Evolutionary conservation across 1,284 basidiomycete genomes (phyloP).

Genomic region (Golubevia sp.): DNA sequence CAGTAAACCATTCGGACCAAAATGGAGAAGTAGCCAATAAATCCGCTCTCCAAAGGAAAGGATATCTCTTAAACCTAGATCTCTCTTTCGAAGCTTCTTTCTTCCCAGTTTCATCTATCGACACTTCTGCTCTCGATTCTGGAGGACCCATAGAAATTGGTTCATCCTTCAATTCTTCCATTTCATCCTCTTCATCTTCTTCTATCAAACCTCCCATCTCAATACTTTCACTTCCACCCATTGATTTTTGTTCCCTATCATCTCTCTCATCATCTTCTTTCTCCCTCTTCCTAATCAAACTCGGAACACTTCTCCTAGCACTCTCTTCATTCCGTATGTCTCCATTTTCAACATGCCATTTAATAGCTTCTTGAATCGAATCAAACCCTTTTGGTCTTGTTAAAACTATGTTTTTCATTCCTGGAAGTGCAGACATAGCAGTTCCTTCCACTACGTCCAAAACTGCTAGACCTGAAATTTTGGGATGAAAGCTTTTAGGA

Average conservation of each 20-base stretch:
- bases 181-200: constrained; percentile 4
- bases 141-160: background rate
- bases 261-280: background rate
- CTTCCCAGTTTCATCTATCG: background rate
- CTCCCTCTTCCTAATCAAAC: constrained; percentile 21
- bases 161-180: constrained; percentile 19
- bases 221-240: background rate
- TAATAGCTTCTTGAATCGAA: constrained; percentile 80
- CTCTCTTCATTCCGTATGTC: constrained; percentile 49
- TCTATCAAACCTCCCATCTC: background rate
- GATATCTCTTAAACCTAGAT: constrained; percentile 3
- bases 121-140: constrained; percentile 1
- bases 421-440: constrained; percentile 86
- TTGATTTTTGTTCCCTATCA: constrained; percentile 2
- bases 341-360: constrained; percentile 78
- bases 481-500: constrained; percentile 15
- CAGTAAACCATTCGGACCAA: constrained; percentile 93
- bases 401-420: constrained; percentile 87
- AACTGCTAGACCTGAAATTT: constrained; percentile 80
- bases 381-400: constrained; percentile 82
- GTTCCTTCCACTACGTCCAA: constrained; percentile 97
- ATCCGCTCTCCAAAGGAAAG: constrained; percentile 77
- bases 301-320: constrained; percentile 50
- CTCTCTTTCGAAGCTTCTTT: background rate
- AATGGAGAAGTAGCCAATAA: constrained; percentile 82